Base-by-base conservation (phyloP, 2,329 filamentous ascomycete species). In the Sporothrix humicola region DNA sequence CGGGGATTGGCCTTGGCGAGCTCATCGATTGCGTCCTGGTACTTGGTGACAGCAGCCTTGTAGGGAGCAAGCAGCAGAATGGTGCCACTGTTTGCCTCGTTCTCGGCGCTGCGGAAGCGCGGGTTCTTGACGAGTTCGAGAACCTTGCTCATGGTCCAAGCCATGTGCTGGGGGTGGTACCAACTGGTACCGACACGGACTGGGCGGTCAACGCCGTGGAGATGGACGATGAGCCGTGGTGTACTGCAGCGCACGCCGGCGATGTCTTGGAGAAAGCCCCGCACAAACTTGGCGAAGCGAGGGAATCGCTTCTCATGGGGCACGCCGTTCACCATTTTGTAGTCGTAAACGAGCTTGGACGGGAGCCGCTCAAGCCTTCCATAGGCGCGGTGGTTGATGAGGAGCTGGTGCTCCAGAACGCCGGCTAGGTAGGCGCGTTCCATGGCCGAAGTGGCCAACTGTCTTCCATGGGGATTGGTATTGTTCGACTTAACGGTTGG, bases 41-140 rank as follows among this genome's bases (percentile, higher is more conserved):
- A 87, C 13, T 82, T 78, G 0, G 75, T 73, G 4, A 81, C 78
- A 0, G 84, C 81, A 0, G 81, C 78, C 20, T 81, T 83, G 76
- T 86, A 86, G 0, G 84, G 84, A 0, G 84, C 81, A 12, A 85
- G 79, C 1, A 86, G 81, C 73, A 87, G 79, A n/a, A 87, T 81
- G 0, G 78, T 81, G 0, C 84, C 84, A 0, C 78, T 78, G 13
- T 76, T 63, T 0, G 63, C 70, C 0, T 72, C 26, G 2, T 78
- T 75, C 0, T 79, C 77, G 0, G 82, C 74, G 12, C 79, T 80
- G 3, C 74, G 74, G 59, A 86, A 86, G 0, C 77, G 15, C 0
- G 74, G 17, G 68, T 83, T 80, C 3, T 72, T 48, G 2, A 84
- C 72, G 0, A 85, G 77, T 42, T 78, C 76, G 10, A 76, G 69